These are phyloP conservation scores for Huntiella omanensis DNA, from an alignment of 2,329 filamentous ascomycete species.

Conservation along the genomic window DNA sequence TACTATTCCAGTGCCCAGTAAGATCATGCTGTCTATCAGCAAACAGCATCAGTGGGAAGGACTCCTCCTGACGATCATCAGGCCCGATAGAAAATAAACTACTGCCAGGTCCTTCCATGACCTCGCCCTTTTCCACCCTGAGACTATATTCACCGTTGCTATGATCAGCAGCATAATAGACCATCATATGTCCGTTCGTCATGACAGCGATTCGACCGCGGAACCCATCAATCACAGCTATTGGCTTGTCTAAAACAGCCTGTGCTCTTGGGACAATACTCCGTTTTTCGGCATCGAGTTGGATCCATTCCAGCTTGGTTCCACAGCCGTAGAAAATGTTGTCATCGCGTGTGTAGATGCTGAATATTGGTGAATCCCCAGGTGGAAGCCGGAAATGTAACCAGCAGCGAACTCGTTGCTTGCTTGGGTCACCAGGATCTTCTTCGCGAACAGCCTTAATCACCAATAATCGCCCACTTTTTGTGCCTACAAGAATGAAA, in stretches of 20 bases:
- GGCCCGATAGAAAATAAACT: slow-evolving; percentile 29
- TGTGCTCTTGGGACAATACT: slow-evolving; percentile 29
- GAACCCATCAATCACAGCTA: slow-evolving; percentile 28
- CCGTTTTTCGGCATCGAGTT: slow-evolving; percentile 31
- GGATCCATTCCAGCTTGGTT: slow-evolving; percentile 34
- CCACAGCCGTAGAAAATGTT: slow-evolving; percentile 39
- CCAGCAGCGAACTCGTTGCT: slow-evolving; percentile 30
- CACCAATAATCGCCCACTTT: slow-evolving; percentile 34
- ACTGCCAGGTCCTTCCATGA: slow-evolving; percentile 1
- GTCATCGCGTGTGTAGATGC: slow-evolving; percentile 34
- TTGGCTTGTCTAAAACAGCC: slow-evolving; percentile 33
- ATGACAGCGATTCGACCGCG: slow-evolving; percentile 31
- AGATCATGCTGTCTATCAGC: slow-evolving; percentile 29
- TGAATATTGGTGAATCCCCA: slow-evolving; percentile 31
- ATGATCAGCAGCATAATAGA: background rate
- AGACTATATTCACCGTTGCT: background rate
- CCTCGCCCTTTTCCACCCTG: slow-evolving; percentile 2
- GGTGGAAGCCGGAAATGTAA: slow-evolving; percentile 30
- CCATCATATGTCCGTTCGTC: slow-evolving; percentile 34
- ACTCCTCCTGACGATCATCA: slow-evolving; percentile 15
- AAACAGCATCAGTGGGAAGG: slow-evolving; percentile 26
- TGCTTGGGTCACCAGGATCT: slow-evolving; percentile 11
- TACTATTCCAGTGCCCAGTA: slow-evolving; percentile 32
- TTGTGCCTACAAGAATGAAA: slow-evolving; percentile 42
- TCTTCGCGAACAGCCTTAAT: slow-evolving; percentile 21